Evolutionary conservation across 352 stramenopile species (phyloP), one percentile per base, ranked within the genome.

Genomic region (Pythium rishiriense): DNA sequence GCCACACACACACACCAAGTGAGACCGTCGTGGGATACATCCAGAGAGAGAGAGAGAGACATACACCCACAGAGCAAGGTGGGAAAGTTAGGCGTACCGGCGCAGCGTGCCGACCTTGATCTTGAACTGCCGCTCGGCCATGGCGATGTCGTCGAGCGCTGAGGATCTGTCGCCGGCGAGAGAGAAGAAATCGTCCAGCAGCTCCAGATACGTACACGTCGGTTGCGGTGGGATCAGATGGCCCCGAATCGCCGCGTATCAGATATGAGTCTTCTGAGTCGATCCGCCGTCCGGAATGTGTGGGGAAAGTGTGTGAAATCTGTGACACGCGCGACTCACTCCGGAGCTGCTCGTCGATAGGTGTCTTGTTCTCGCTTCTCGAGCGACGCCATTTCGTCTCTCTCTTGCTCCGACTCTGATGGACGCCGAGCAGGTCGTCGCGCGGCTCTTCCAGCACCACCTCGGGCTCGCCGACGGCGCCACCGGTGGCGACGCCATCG

Each of bases 361-460:
- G n/a, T n/a, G n/a, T n/a, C n/a, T n/a, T n/a, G n/a, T n/a, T n/a
- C n/a, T n/a, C n/a, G n/a, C n/a, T n/a, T n/a, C n/a, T n/a, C n/a
- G n/a, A n/a, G n/a, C n/a, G n/a, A n/a, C n/a, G n/a, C n/a, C n/a
- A n/a, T n/a, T 21, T 22, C 14, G 43, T 50, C 9, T 14, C 9
- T n/a, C n/a, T n/a, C n/a, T n/a, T n/a, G n/a, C n/a, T n/a, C n/a
- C n/a, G 48, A 50, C 22, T 3, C 50, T n/a, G 22, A 58, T 70
- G 54, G 54, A 64, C 35, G 69, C 78, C 7, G 63, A 90, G 41
- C 68, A 93, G 35, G 62, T 76, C 45, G 70, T 84, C 35, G 65
- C 78, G 73, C 66, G 93, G 75, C 74, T 97, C 39, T 70, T 98
- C 88, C 52, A 85, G 85, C 79, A 97, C 69, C 95, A 89, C 24